Base-by-base conservation (phyloP, 768 basidiomycete genomes). In the Suillus bovinus region DNA sequence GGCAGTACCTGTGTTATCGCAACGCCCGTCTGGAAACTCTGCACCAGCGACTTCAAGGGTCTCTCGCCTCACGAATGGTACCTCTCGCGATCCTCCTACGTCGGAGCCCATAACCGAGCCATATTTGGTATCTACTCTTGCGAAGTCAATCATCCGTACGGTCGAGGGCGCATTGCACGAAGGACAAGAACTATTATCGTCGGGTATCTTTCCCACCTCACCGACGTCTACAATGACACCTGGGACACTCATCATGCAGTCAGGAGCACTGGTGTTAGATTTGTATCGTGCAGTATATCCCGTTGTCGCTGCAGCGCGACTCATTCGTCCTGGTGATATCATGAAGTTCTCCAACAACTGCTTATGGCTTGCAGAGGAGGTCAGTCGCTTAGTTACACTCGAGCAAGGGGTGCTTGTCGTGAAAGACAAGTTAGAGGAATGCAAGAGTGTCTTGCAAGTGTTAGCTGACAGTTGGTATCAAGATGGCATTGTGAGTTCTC, bases 311-410 rank as follows among this genome's bases (percentile, higher is more conserved):
- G 73, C 78, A 0, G 67, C 77, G 41, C 76, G 79, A 50, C 73
- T 91, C 34, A 72, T 79, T 41, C 77, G 81, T 0, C 77, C 87
- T 11, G 84, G 84, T 22, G 74, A 79, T 31, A 79, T 82, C 1
- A 87, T 96, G 82, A 84, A 85, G 55, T 90, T 90, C 71, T 87
- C 91, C 20, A 97, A 97, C 71, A 90, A 96, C 64, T 93, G 88
- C 66, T 68, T 83, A 24, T 92, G 89, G 71, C 80, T 96, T 31
- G 80, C 80, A 34, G 73, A 76, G 24, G 83, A 89, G 66, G 71
- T 89, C 0, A 33, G 22, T 22, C 68, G 69, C 14, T 17, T 75
- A 7, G 33, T 67, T 53, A 64, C 64, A 22, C 33, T 53, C 11
- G 78, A 77, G 61, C 78, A 77, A 33, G 71, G 61, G 9, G 62